A percentile compares a stretch with the other conserved stretches of the same genome.
Evolutionary conservation across 163 green algal genomes (phyloP).

Genomic region (Scenedesmus sp.): DNA sequence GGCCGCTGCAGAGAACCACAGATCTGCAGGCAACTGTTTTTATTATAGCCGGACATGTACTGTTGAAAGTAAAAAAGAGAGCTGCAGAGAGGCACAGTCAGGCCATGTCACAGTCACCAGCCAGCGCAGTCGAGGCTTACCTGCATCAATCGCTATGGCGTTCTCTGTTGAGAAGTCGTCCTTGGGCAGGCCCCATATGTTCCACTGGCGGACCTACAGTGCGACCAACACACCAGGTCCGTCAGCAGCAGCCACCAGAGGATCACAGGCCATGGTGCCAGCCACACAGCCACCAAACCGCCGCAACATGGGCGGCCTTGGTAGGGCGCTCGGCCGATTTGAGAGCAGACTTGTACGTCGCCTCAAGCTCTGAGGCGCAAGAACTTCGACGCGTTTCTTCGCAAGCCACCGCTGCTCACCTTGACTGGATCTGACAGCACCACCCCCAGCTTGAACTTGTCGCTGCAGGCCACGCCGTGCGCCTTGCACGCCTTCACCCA

Average conservation of each 20-base stretch:
- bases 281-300: too few relatives aligned
- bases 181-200: constrained; percentile 85
- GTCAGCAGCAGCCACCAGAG: background rate
- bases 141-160: constrained; percentile 76
- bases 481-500: constrained; percentile 74
- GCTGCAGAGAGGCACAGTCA: too few relatives aligned
- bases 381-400: too few relatives aligned
- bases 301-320: background rate
- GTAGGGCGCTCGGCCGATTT: background rate
- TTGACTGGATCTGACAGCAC: constrained; percentile 85
- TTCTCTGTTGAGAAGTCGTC: constrained; percentile 85
- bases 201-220: constrained; percentile 77
- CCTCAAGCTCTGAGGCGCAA: too few relatives aligned
- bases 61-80: too few relatives aligned
- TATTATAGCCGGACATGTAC: too few relatives aligned
- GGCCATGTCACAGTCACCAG: background rate
- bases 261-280: too few relatives aligned
- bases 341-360: too few relatives aligned
- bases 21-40: too few relatives aligned
- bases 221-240: background rate
- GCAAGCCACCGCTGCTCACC: constrained; percentile 51
- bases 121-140: background rate
- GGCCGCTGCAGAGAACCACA: background rate
- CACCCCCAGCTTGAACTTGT: constrained; percentile 77
- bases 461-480: constrained; percentile 66